A percentile compares a stretch with the other conserved stretches of the same genome.
phyloP scores from a whole-genome alignment of 768 basidiomycete species.

The Lentinula detonsa region DNA sequence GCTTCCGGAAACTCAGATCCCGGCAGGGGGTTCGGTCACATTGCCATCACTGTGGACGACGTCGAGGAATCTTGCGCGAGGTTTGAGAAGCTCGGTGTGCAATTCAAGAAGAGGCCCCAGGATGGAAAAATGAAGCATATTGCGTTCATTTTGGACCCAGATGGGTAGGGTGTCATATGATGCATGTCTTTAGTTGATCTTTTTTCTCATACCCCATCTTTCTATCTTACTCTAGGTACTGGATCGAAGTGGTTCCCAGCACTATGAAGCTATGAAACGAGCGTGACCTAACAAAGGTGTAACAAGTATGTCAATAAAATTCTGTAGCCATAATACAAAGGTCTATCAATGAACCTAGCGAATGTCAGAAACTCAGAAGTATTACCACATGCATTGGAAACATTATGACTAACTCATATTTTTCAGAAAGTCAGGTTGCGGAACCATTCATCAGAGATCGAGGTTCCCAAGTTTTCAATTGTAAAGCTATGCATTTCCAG shows the following conservation, averaged over 20 bases:
- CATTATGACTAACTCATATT: too few relatives aligned
- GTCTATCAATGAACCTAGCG: too few relatives aligned
- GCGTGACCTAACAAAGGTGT: background rate
- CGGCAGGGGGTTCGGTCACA: slow-evolving; percentile 79
- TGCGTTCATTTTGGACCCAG: slow-evolving; percentile 82
- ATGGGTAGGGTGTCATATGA: slow-evolving; percentile 43
- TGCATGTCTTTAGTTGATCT: background rate
- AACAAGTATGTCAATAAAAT: background rate
- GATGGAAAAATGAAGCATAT: slow-evolving; percentile 87
- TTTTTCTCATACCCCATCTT: background rate
- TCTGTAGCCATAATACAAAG: background rate
- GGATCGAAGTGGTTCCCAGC: slow-evolving; percentile 40
- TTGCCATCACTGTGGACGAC: slow-evolving; percentile 80
- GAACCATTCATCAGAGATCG: too few relatives aligned
- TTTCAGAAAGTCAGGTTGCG: too few relatives aligned
- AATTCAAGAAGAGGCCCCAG: slow-evolving; percentile 80
- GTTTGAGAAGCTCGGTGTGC: slow-evolving; percentile 74
- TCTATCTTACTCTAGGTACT: slow-evolving; percentile 34
- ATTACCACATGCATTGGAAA: too few relatives aligned
- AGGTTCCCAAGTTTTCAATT: too few relatives aligned
- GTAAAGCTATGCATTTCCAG: too few relatives aligned
- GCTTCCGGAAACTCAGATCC: slow-evolving; percentile 82
- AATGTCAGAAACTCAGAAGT: too few relatives aligned
- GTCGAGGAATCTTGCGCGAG: slow-evolving; percentile 78
- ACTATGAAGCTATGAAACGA: background rate